phyloP scores from a whole-genome alignment of 2,329 filamentous ascomycete genomes.

The Zymoseptoria pseudotritici region DNA sequence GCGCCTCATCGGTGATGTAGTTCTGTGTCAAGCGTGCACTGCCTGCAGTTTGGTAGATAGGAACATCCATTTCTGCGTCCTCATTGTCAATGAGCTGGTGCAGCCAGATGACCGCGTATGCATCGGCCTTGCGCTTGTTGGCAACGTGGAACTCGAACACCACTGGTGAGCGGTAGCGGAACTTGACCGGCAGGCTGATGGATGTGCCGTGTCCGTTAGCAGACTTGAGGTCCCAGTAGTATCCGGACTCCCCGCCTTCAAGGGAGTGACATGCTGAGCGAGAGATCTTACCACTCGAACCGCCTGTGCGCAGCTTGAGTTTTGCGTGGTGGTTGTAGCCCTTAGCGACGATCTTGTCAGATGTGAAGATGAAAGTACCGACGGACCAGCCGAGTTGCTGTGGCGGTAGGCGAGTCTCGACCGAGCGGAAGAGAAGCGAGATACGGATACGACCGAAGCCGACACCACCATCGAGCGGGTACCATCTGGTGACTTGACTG shows the following conservation, averaged over 20 bases:
- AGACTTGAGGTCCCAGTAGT: constrained; percentile 49
- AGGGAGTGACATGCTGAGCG: constrained; percentile 54
- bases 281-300: constrained; percentile 65
- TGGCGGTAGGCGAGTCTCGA: constrained; percentile 79
- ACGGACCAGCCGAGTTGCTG: constrained; percentile 88
- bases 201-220: constrained; percentile 36
- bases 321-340: constrained; percentile 58
- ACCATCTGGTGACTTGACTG: constrained; percentile 85
- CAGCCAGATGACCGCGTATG: constrained; percentile 78
- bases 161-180: constrained; percentile 81
- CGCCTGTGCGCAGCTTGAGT: constrained; percentile 74
- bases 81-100: constrained; percentile 77
- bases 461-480: constrained; percentile 90
- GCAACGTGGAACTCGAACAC: constrained; percentile 76
- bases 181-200: constrained; percentile 78
- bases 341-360: constrained; percentile 58
- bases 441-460: constrained; percentile 83
- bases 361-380: constrained; percentile 83
- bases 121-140: constrained; percentile 62
- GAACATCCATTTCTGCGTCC: constrained; percentile 70
- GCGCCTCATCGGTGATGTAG: constrained; percentile 78
- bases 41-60: constrained; percentile 78
- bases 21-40: constrained; percentile 76
- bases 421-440: constrained; percentile 79
- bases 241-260: constrained; percentile 47